Base-by-base conservation (phyloP, 148 eudicot species). In the Chenopodium album region DNA sequence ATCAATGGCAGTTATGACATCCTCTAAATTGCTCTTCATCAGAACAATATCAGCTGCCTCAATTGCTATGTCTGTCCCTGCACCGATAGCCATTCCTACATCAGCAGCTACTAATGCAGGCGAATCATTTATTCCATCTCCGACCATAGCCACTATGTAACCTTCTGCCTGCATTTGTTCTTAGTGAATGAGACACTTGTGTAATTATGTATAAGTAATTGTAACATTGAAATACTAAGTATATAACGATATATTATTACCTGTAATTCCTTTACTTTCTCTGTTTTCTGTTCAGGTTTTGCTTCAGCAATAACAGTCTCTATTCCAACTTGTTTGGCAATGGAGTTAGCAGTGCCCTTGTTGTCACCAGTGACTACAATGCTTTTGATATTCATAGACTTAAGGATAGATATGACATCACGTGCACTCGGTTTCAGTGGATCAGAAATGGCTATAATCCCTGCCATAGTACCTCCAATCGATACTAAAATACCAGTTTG, bases 61-160 rank as follows among this genome's bases (percentile, higher is more conserved):
- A 6, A 97, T 97, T 4, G 99, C 99, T 37, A 97, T 94, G 85
- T 97, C 99, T 34, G 99, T 94, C 46, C 99, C 99, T 1, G 98
- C 99, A 13, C 99, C 99, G 5, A 97, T 94, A 17, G 99, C 99
- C 94, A 97, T 92, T 60, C 99, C 99, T 22, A 94, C 97, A 81
- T 97, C 97, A 14, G 99, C 99, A 23, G 98, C 99, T 64, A 92
- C 98, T 1, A 97, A 89, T 17, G 99, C 98, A 0, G 99, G 99
- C 9, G 99, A 94, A 88, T 97, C 99, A 37, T 96, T 97, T n/a
- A 97, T 94, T 23, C 99, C 99, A 76, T 97, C 99, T 60, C 99
- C 98, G 20, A 97, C 98, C 99, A 92, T 97, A 48, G 99, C 99
- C 79, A 97, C 99, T 4, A 76, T 77, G 63, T 88, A 85, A 34